Evolutionary conservation across 768 basidiomycete species (phyloP).

Genomic region (Psilocybe sp.): DNA sequence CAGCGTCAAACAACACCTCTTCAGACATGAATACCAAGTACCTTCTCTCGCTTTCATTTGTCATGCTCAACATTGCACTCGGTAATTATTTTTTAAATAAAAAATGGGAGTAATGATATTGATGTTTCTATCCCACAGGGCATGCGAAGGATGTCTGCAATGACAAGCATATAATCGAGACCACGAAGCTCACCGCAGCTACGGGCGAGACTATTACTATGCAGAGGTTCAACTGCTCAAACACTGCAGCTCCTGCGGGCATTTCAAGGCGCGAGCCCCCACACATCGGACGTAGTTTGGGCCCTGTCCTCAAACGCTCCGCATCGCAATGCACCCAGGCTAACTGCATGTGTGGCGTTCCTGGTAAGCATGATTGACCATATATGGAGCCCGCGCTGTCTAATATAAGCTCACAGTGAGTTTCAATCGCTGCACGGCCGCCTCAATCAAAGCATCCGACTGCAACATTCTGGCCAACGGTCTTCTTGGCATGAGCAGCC

Average conservation of each 20-base stretch:
- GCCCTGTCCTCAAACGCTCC: background rate
- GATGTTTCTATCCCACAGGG: too few relatives aligned
- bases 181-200: background rate
- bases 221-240: conserved; percentile 10
- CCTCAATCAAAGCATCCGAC: conserved; percentile 1
- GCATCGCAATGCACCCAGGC: conserved; percentile 7
- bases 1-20: too few relatives aligned
- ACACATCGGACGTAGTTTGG: background rate
- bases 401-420: background rate
- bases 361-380: background rate
- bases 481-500: background rate
- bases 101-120: too few relatives aligned
- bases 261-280: background rate
- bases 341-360: conserved; percentile 8
- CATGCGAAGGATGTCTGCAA: background rate
- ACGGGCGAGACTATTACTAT: conserved; percentile 4
- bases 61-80: too few relatives aligned
- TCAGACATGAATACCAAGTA: too few relatives aligned
- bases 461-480: background rate
- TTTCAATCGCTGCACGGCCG: conserved; percentile 1
- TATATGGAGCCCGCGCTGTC: background rate
- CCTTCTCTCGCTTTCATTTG: too few relatives aligned
- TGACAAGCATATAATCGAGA: conserved; percentile 9
- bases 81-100: too few relatives aligned
- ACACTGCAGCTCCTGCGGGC: background rate